These are phyloP conservation scores for Choanephora cucurbitarum DNA, from an alignment of 371 early-diverging fungal species.

Conservation along the genomic window DNA sequence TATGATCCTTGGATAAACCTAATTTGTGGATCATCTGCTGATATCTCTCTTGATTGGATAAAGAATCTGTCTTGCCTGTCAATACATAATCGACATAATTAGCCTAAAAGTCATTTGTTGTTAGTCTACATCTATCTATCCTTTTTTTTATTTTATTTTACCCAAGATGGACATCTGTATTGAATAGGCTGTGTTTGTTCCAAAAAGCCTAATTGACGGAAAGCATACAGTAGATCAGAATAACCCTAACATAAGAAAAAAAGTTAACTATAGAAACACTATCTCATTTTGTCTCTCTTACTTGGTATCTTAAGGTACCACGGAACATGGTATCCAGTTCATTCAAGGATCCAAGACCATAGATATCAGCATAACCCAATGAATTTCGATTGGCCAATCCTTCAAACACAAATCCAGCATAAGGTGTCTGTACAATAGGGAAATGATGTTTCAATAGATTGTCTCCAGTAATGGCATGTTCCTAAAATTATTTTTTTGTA, in stretches of 20 bases:
- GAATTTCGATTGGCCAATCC: conserved; percentile 87
- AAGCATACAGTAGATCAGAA: conserved; percentile 65
- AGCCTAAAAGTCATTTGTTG: no score
- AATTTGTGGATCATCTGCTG: conserved; percentile 44
- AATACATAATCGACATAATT: conserved; percentile 27
- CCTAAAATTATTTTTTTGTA: no score
- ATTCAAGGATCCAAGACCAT: conserved; percentile 64
- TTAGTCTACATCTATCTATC: no score
- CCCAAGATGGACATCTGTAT: no score
- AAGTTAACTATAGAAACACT: not conserved
- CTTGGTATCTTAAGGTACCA: conserved; percentile 82
- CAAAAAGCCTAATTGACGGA: conserved; percentile 58
- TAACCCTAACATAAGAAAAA: conserved; percentile 46
- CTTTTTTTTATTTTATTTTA: no score
- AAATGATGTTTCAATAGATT: conserved; percentile 71
- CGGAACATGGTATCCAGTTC: conserved; percentile 84
- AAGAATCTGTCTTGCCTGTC: conserved; percentile 1
- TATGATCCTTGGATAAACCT: conserved; percentile 44
- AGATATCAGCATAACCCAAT: conserved; percentile 66
- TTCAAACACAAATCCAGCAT: conserved; percentile 83
- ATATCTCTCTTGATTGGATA: conserved; percentile 24
- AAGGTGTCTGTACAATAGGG: conserved; percentile 64
- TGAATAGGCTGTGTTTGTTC: conserved; percentile 33
- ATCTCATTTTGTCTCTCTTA: conserved; percentile 3
- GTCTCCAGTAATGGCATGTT: conserved; percentile 66